phyloP scores from a whole-genome alignment of 1,284 basidiomycete species.

The Austroboletus rostrupii region DNA sequence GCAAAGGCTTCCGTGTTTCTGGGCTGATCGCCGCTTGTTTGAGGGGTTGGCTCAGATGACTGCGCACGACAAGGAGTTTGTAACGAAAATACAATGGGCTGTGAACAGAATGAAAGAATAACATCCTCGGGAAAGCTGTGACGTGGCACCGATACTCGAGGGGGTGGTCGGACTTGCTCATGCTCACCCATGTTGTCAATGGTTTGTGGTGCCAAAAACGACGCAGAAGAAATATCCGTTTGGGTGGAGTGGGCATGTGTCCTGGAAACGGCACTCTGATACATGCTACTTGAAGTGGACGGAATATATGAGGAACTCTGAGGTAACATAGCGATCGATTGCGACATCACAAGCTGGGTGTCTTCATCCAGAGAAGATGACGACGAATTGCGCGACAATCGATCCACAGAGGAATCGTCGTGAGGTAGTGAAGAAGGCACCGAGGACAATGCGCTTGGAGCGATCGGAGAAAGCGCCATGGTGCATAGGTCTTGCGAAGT shows the following conservation, averaged over 20 bases:
- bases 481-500: slow-evolving; percentile 41
- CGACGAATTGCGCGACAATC: slow-evolving; percentile 41
- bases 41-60: slow-evolving; percentile 4
- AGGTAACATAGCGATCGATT: slow-evolving; percentile 62
- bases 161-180: slow-evolving; percentile 2
- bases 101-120: slow-evolving; percentile 54
- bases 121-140: slow-evolving; percentile 35
- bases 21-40: neutral
- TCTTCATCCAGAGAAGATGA: slow-evolving; percentile 59
- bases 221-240: neutral
- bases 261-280: slow-evolving; percentile 68
- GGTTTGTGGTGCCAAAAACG: neutral
- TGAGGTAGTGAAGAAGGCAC: slow-evolving; percentile 30
- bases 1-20: slow-evolving; percentile 4
- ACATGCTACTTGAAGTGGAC: slow-evolving; percentile 57
- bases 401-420: slow-evolving; percentile 21
- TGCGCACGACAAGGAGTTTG: slow-evolving; percentile 33
- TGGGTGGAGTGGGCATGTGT: slow-evolving; percentile 15
- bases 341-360: slow-evolving; percentile 64
- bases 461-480: slow-evolving; percentile 15
- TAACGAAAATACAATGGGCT: slow-evolving; percentile 53
- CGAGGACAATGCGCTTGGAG: slow-evolving; percentile 20
- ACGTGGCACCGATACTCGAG: slow-evolving; percentile 10
- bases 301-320: slow-evolving; percentile 42
- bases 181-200: neutral